A percentile compares a stretch with the other conserved stretches of the same genome.
Evolutionary conservation across 2,329 filamentous ascomycete species (phyloP).

Genomic region (Aspergillus novoparasiticus): DNA sequence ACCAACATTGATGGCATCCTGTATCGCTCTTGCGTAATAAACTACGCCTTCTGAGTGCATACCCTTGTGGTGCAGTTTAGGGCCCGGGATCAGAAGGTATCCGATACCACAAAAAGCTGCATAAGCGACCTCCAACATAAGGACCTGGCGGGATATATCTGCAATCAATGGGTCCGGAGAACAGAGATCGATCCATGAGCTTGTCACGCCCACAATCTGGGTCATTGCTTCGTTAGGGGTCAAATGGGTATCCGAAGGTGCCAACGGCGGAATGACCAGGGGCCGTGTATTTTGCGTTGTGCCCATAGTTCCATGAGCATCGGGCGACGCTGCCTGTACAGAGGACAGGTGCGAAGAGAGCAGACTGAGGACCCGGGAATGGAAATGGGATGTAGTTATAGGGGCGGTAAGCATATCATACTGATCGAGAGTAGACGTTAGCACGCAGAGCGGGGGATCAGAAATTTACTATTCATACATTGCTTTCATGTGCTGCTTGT

Average conservation of each 20-base stretch:
- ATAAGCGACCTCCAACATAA: conserved; percentile 90
- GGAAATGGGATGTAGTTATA: conserved; percentile 63
- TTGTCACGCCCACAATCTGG: conserved; percentile 77
- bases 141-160: conserved; percentile 82
- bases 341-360: conserved; percentile 55
- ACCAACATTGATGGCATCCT: conserved; percentile 74
- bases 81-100: conserved; percentile 80
- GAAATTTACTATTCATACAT: conserved; percentile 42
- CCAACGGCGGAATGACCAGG: conserved; percentile 44
- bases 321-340: conserved; percentile 38
- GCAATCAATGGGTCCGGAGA: conserved; percentile 81
- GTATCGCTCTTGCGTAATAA: conserved; percentile 81
- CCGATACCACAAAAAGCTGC: conserved; percentile 91
- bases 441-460: not conserved
- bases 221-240: conserved; percentile 79
- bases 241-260: conserved; percentile 59
- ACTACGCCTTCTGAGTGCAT: conserved; percentile 54
- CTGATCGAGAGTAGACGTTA: conserved; percentile 36
- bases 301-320: conserved; percentile 41
- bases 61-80: conserved; percentile 63
- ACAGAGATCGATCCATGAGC: conserved; percentile 88
- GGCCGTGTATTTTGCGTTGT: conserved; percentile 45
- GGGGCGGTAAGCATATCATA: conserved; percentile 68
- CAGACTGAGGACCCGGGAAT: conserved; percentile 57
- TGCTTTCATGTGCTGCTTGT: conserved; percentile 58